These are phyloP conservation scores for Oenanthe javanica DNA, from an alignment of 140 eudicot genomes.

Conservation along the genomic window DNA sequence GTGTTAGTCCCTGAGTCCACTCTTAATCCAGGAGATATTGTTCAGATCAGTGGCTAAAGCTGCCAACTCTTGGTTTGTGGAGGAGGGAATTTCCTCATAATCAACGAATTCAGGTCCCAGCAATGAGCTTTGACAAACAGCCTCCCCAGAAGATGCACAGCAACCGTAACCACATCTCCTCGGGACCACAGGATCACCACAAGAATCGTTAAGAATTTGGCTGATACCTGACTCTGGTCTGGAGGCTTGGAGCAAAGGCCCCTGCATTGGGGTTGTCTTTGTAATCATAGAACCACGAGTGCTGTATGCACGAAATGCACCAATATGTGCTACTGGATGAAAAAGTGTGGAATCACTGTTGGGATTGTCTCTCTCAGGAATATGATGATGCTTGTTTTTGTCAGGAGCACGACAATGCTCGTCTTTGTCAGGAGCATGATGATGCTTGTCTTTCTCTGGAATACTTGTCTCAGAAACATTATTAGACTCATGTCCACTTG, in stretches of 20 bases:
- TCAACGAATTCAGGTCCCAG: slow-evolving; percentile 78
- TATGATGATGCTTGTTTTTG: neutral
- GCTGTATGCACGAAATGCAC: slow-evolving; percentile 51
- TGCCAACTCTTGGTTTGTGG: slow-evolving; percentile 48
- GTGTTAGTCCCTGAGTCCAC: slow-evolving; percentile 41
- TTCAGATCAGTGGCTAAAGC: slow-evolving; percentile 57
- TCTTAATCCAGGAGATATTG: slow-evolving; percentile 68
- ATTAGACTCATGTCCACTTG: slow-evolving; percentile 4
- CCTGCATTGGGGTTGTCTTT: slow-evolving; percentile 28
- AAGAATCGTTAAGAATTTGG: slow-evolving; percentile 36
- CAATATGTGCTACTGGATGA: slow-evolving; percentile 49
- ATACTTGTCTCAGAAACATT: neutral
- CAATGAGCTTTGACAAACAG: slow-evolving; percentile 32
- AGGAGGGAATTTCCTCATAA: slow-evolving; percentile 47
- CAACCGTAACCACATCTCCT: slow-evolving; percentile 68
- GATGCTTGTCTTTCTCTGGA: slow-evolving; percentile 10
- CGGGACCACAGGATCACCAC: slow-evolving; percentile 46
- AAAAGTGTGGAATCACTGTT: slow-evolving; percentile 11
- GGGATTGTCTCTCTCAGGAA: neutral
- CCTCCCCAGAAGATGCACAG: slow-evolving; percentile 17
- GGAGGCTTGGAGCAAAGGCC: slow-evolving; percentile 39
- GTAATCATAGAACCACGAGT: slow-evolving; percentile 20
- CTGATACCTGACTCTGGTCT: slow-evolving; percentile 35
- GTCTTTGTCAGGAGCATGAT: slow-evolving; percentile 6
- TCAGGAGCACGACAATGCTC: neutral